These are phyloP conservation scores for Dactylellina sp. DNA, from an alignment of 2,329 filamentous ascomycete genomes.

Conservation along the genomic window DNA sequence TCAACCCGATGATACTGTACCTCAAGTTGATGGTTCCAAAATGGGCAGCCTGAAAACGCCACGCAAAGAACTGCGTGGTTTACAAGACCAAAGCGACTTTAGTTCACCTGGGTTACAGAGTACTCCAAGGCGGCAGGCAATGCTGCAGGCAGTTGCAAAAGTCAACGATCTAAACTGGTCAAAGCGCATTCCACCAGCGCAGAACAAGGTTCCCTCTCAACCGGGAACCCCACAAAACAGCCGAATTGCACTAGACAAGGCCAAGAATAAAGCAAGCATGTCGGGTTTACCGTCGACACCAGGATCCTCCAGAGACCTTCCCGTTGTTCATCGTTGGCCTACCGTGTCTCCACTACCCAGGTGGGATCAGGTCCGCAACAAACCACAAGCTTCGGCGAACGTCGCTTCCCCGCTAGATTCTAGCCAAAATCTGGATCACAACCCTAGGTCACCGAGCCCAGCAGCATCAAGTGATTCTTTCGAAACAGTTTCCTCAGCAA, in stretches of 20 bases:
- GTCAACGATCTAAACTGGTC: slow-evolving; percentile 11
- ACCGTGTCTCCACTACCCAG: not conserved
- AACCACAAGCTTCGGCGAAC: too few species aligned
- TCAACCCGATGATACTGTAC: not conserved
- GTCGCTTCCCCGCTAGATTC: not conserved
- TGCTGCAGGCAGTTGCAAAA: slow-evolving; percentile 14
- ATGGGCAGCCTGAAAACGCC: not conserved
- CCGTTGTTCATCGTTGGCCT: not conserved
- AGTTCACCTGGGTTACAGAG: not conserved
- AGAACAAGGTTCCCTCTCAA: not conserved
- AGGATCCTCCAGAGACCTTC: too few species aligned
- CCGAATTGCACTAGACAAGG: not conserved
- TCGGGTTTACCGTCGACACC: too few species aligned
- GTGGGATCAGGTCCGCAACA: not conserved
- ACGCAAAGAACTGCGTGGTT: not conserved
- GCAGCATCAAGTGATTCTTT: slow-evolving; percentile 21
- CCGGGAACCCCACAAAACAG: not conserved
- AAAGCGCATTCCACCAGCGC: not conserved
- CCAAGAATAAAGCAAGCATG: slow-evolving; percentile 14
- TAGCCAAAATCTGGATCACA: not conserved
- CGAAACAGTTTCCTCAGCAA: slow-evolving; percentile 13
- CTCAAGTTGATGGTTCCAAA: slow-evolving; percentile 1
- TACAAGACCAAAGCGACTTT: not conserved
- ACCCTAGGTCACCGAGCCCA: slow-evolving; percentile 1
- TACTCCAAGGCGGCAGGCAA: not conserved